These are phyloP conservation scores for Tulasnella sp. DNA, from an alignment of 768 basidiomycete species.

Conservation along the genomic window DNA sequence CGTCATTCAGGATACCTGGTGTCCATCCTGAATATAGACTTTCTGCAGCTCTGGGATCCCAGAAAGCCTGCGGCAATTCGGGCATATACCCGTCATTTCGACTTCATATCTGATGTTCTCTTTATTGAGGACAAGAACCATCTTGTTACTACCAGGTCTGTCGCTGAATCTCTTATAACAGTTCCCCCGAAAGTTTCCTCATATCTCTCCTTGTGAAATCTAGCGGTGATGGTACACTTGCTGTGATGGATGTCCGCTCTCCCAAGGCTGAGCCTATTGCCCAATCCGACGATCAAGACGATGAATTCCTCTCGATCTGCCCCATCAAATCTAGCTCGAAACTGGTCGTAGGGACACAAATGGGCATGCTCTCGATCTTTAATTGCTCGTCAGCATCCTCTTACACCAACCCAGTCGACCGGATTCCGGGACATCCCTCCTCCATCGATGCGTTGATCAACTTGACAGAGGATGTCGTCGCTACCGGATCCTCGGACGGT, in stretches of 20 bases:
- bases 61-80: conserved; percentile 52
- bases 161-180: not conserved
- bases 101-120: conserved; percentile 87
- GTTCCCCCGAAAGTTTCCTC: not conserved
- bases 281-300: conserved; percentile 92
- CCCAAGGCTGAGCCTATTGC: conserved; percentile 66
- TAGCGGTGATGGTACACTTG: conserved; percentile 88
- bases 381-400: conserved; percentile 64
- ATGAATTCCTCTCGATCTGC: conserved; percentile 78
- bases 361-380: conserved; percentile 83
- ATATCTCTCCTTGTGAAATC: not conserved
- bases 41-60: conserved; percentile 79
- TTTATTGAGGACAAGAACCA: conserved; percentile 79
- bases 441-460: conserved; percentile 80
- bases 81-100: conserved; percentile 76
- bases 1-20: not conserved
- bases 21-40: not conserved
- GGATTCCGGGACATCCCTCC: conserved; percentile 81
- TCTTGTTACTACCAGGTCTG: conserved; percentile 77
- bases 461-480: conserved; percentile 58
- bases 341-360: conserved; percentile 76
- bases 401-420: conserved; percentile 81
- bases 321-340: conserved; percentile 77
- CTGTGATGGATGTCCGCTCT: conserved; percentile 81
- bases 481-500: conserved; percentile 89